A percentile compares a stretch with the other conserved stretches of the same genome.
These are phyloP conservation scores for Candida boleticola DNA, from an alignment of 805 yeast species.

Conservation along the genomic window DNA sequence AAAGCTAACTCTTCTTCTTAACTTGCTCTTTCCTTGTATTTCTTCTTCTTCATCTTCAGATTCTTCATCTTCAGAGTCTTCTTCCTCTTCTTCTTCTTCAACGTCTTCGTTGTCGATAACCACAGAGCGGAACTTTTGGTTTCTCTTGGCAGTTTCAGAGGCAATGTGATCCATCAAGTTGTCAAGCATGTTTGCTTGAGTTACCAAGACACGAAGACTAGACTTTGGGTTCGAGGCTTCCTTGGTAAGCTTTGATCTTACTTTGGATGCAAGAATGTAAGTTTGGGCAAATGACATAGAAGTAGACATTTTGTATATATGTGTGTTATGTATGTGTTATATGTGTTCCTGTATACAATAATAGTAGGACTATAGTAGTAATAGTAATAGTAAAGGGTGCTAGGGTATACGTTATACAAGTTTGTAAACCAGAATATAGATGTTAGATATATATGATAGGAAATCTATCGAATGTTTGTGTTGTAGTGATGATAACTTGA, in stretches of 20 bases:
- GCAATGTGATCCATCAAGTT: conserved; percentile 53
- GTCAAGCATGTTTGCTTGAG: conserved; percentile 72
- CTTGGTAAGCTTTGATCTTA: conserved; percentile 58
- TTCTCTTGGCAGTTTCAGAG: conserved; percentile 27
- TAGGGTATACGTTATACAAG: not conserved
- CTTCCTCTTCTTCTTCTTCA: conserved; percentile 10
- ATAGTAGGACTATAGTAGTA: not conserved
- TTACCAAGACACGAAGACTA: conserved; percentile 55
- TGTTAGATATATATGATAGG: not conserved
- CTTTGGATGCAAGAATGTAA: conserved; percentile 61
- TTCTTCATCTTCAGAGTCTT: conserved; percentile 12
- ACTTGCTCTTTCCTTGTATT: conserved; percentile 9
- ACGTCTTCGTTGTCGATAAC: conserved; percentile 13
- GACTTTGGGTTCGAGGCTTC: conserved; percentile 62
- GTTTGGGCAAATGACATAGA: conserved; percentile 46
- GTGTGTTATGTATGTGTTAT: too few species aligned
- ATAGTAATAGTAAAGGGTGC: not conserved
- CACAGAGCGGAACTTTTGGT: conserved; percentile 8
- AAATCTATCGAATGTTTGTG: too few species aligned
- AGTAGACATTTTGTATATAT: not conserved
- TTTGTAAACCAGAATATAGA: not conserved
- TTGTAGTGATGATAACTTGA: not conserved
- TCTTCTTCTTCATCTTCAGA: conserved; percentile 10
- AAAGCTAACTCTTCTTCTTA: conserved; percentile 11
- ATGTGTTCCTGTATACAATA: not conserved